Percentiles rank a stretch among this genome's conserved stretches.
phyloP scores from a whole-genome alignment of 2,329 filamentous ascomycete genomes.

The Passalora sequoiae region DNA sequence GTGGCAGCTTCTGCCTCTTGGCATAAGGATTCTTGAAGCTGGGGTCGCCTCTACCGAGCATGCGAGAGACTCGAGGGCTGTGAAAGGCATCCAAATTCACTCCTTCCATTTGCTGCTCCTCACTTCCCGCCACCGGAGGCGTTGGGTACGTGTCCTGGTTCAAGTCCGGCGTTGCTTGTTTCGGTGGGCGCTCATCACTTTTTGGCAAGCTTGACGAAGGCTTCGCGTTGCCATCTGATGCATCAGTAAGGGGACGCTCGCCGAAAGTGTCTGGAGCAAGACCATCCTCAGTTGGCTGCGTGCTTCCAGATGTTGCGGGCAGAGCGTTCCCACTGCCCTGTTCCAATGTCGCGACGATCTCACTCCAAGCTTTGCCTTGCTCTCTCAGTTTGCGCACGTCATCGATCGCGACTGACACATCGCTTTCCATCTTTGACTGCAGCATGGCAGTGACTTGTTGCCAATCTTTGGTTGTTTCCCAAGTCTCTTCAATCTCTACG shows the following conservation, averaged over 20 bases:
- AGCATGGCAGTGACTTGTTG: conserved; percentile 1
- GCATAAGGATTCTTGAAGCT: conserved; percentile 37
- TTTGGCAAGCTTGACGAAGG: conserved; percentile 54
- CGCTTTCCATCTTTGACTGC: background rate
- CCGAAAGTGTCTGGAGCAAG: conserved; percentile 54
- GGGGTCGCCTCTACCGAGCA: conserved; percentile 40
- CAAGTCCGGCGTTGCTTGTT: conserved; percentile 41
- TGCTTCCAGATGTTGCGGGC: conserved; percentile 47
- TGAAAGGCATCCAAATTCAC: conserved; percentile 59
- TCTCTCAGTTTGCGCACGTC: background rate
- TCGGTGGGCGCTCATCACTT: conserved; percentile 44
- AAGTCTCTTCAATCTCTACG: conserved; percentile 1
- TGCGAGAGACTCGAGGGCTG: conserved; percentile 53
- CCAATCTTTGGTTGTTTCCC: conserved; percentile 5
- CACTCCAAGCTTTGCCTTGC: conserved; percentile 1
- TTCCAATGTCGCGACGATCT: background rate
- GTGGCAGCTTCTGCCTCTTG: conserved; percentile 27
- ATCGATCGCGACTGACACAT: background rate
- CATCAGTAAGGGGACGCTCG: conserved; percentile 44
- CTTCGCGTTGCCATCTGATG: conserved; percentile 45
- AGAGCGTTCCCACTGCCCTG: conserved; percentile 32
- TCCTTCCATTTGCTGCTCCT: conserved; percentile 50
- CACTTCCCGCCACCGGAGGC: conserved; percentile 10
- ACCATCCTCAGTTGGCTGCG: conserved; percentile 30
- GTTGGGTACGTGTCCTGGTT: conserved; percentile 52